phyloP scores from a whole-genome alignment of 2,329 filamentous ascomycete species.

The Aspergillus cejpii region DNA sequence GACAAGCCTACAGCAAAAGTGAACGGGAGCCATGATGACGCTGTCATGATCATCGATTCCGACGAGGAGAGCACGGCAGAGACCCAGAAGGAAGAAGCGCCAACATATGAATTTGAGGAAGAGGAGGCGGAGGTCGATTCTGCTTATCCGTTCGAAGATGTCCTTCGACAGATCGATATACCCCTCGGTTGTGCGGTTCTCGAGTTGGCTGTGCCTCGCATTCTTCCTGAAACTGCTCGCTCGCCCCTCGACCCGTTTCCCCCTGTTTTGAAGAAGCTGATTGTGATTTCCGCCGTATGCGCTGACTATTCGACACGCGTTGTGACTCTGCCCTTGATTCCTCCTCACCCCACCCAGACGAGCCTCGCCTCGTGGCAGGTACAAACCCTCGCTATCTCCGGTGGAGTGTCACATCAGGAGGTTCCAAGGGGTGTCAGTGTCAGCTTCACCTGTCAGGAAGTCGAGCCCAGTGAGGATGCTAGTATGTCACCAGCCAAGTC shows the following conservation, averaged over 20 bases:
- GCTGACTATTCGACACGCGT: constrained; percentile 52
- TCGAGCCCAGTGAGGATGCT: constrained; percentile 24
- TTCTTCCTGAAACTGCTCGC: constrained; percentile 40
- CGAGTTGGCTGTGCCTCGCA: constrained; percentile 44
- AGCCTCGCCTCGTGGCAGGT: constrained; percentile 37
- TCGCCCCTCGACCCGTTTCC: constrained; percentile 42
- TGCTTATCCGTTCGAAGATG: constrained; percentile 48
- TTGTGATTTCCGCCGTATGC: constrained; percentile 51
- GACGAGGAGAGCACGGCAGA: constrained; percentile 48
- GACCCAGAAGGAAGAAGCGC: constrained; percentile 16
- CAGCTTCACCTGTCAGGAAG: constrained; percentile 46
- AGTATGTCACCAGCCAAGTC: constrained; percentile 25
- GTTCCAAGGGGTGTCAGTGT: constrained; percentile 48
- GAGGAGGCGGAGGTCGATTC: constrained; percentile 53
- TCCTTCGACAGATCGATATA: constrained; percentile 52
- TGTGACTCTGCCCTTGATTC: constrained; percentile 49
- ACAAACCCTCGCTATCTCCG: constrained; percentile 44
- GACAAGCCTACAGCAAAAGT: constrained; percentile 19
- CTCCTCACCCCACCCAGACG: constrained; percentile 43
- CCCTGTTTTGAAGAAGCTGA: constrained; percentile 43
- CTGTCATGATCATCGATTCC: constrained; percentile 51
- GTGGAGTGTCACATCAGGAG: constrained; percentile 45
- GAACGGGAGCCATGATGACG: constrained; percentile 33
- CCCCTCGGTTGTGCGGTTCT: constrained; percentile 49
- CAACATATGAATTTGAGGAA: constrained; percentile 43